Evolutionary conservation across 768 basidiomycete species (phyloP).

Genomic region (Leccinum pellstonianum): DNA sequence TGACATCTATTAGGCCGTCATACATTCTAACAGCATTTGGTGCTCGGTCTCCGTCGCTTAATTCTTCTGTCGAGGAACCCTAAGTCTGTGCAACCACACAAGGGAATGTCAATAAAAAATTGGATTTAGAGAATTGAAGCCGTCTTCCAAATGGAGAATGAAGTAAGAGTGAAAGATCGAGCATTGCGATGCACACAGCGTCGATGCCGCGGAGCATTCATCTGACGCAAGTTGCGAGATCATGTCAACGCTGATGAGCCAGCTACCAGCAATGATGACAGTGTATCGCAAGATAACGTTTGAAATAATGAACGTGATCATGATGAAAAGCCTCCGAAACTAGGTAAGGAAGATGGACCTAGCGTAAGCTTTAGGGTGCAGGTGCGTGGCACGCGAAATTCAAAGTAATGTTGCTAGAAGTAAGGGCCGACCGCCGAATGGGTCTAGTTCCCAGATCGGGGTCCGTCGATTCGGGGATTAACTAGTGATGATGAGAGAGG

Average conservation of each 20-base stretch:
- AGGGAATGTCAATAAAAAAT: not conserved
- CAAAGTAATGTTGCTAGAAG: not conserved
- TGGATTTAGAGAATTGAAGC: not conserved
- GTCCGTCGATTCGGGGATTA: not conserved
- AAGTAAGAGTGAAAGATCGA: too few relatives aligned
- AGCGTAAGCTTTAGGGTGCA: not conserved
- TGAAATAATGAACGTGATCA: not conserved
- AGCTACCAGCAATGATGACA: too few relatives aligned
- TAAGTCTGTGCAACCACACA: not conserved
- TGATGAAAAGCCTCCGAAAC: not conserved
- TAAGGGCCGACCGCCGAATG: not conserved
- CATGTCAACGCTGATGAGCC: not conserved
- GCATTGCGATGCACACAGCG: not conserved
- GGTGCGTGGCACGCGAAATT: not conserved
- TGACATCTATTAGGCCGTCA: not conserved
- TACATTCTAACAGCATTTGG: not conserved
- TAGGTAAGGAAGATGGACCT: not conserved
- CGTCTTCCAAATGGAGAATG: slow-evolving; percentile 9
- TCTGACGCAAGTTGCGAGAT: not conserved
- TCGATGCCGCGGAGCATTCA: not conserved
- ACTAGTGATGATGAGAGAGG: not conserved
- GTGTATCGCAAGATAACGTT: not conserved
- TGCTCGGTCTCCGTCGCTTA: not conserved
- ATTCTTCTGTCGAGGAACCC: not conserved
- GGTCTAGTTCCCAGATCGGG: not conserved